Percentiles rank a stretch among this genome's conserved stretches.
These are phyloP conservation scores for Aspergillus ochraceoroseus DNA, from an alignment of 2,329 filamentous ascomycete species.

Conservation along the genomic window DNA sequence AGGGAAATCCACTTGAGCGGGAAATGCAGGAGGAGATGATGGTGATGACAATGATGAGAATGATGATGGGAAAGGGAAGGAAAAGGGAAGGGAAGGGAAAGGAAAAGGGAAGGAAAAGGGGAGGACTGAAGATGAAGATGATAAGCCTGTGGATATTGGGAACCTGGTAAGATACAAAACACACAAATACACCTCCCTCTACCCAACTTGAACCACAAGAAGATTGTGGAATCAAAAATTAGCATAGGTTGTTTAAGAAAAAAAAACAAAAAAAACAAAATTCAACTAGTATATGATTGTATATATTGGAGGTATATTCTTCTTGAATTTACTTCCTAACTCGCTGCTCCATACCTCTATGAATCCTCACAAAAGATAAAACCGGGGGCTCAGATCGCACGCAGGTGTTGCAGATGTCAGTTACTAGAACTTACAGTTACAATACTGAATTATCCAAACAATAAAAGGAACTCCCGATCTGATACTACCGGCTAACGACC, in stretches of 20 bases:
- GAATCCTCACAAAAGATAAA: constrained; percentile 11
- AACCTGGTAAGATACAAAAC: too few relatives aligned
- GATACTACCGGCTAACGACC: constrained; percentile 13
- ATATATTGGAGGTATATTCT: too few relatives aligned
- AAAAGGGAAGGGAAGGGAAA: neutral
- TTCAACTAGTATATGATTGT: too few relatives aligned
- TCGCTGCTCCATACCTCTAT: too few relatives aligned
- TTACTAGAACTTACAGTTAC: too few relatives aligned
- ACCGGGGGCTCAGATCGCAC: constrained; percentile 17
- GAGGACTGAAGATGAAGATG: too few relatives aligned
- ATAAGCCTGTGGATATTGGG: too few relatives aligned
- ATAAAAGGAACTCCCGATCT: constrained; percentile 17
- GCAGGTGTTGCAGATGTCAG: constrained; percentile 3
- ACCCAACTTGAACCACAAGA: neutral
- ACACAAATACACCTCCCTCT: neutral
- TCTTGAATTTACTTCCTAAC: too few relatives aligned
- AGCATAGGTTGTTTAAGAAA: too few relatives aligned
- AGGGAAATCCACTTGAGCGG: too few relatives aligned
- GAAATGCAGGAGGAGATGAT: neutral
- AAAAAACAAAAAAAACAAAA: too few relatives aligned
- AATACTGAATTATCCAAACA: neutral
- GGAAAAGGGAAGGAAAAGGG: neutral
- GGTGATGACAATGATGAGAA: neutral
- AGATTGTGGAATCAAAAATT: constrained; percentile 1
- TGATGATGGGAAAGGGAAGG: neutral